Evolutionary conservation across 2,329 filamentous ascomycete genomes (phyloP), one percentile per base, ranked within the genome.

Genomic region (Nemania abortiva): DNA sequence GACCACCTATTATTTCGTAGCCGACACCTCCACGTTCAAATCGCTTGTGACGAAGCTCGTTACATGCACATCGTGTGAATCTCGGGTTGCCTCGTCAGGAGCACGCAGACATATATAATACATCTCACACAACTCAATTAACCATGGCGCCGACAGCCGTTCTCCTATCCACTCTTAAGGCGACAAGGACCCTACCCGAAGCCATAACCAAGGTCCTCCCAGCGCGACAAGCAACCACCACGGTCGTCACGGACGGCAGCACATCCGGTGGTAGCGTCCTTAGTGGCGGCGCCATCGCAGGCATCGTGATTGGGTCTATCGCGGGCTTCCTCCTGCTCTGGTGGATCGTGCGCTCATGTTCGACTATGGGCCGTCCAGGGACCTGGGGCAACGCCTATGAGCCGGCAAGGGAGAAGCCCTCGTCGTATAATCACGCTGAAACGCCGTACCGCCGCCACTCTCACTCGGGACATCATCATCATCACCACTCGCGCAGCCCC

Each of bases 271-370:
- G 70, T 47, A 69, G 72, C 15, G 67, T 70, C 6, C 79, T 87
- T 13, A 81, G 78, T 50, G 84, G 83, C 57, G 85, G 85, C 54
- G 84, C 83, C 55, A 86, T 87, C 58, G 84, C 84, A 0, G 85
- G 84, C 54, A 86, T 86, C 67, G 83, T 86, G 55, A 82, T 86
- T 69, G 84, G 84, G 22, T 83, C 83, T 27, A 78, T 86, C 60
- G 79, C 74, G 54, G 84, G 84, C n/a, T 72, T 84, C 49, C 76
- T 86, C 13, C 77, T 86, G 0, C 66, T 87, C 3, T 68, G 82
- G 42, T 86, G 85, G 85, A 75, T 87, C 69, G 63, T 86, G 70
- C 79, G 81, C 6, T 84, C 83, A 1, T 85, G 83, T 74, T 72
- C 77, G 59, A 83, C 84, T 71, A 72, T 83, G 45, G 81, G 81